A percentile compares a stretch with the other conserved stretches of the same genome.
These are phyloP conservation scores for Ploettnerulaceae sp. DNA, from an alignment of 2,329 filamentous ascomycete species.

Conservation along the genomic window DNA sequence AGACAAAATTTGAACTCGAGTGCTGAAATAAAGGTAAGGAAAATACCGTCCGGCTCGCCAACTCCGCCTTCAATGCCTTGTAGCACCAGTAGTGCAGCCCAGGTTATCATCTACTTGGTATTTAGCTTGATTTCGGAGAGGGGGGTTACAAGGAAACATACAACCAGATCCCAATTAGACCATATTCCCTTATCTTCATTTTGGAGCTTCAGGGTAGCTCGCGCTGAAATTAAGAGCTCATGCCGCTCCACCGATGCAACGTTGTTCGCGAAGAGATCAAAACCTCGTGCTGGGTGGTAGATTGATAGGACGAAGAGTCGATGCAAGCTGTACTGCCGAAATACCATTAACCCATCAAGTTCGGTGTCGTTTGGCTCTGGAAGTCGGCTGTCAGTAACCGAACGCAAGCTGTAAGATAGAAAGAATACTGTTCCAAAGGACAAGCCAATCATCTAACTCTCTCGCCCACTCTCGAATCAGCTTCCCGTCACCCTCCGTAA, in stretches of 20 bases:
- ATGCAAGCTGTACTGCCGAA: constrained; percentile 41
- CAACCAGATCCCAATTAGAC: constrained; percentile 41
- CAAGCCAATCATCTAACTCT: constrained; percentile 40
- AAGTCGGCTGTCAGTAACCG: background rate
- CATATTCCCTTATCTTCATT: constrained; percentile 40
- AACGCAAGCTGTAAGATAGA: background rate
- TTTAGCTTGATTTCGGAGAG: background rate
- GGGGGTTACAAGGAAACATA: constrained; percentile 7
- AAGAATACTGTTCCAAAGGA: constrained; percentile 35
- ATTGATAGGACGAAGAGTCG: constrained; percentile 41
- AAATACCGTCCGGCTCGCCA: constrained; percentile 37
- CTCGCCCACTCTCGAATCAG: constrained; percentile 41
- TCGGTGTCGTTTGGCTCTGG: constrained; percentile 29
- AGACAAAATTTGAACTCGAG: background rate
- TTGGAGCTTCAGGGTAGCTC: constrained; percentile 39
- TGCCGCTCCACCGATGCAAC: constrained; percentile 38
- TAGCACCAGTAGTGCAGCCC: constrained; percentile 41
- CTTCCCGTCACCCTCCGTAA: constrained; percentile 38
- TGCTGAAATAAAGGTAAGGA: background rate
- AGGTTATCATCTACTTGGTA: constrained; percentile 37
- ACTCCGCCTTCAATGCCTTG: constrained; percentile 40
- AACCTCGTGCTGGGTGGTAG: constrained; percentile 39
- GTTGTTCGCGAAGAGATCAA: constrained; percentile 37
- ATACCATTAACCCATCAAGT: constrained; percentile 35
- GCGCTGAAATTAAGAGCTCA: constrained; percentile 39